phyloP scores from a whole-genome alignment of 805 yeast genomes.

The Grigorovia transvaalensis region DNA sequence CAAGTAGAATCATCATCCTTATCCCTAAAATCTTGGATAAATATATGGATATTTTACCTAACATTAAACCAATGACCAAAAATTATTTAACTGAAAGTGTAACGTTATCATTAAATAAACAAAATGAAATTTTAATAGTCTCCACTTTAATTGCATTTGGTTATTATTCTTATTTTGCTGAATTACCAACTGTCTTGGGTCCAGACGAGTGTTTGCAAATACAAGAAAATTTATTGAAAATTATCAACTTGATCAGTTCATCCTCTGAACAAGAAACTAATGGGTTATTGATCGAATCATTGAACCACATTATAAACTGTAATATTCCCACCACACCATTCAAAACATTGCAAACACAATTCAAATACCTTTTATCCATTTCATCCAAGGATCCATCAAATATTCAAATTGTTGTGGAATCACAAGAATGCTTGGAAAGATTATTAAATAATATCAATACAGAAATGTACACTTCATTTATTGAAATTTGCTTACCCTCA shows the following conservation, averaged over 20 bases:
- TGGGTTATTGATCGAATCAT: slow-evolving; percentile 58
- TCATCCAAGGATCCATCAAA: slow-evolving; percentile 70
- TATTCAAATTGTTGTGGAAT: slow-evolving; percentile 53
- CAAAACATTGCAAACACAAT: slow-evolving; percentile 26
- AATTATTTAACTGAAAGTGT: slow-evolving; percentile 18
- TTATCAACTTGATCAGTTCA: slow-evolving; percentile 38
- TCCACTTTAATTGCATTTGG: slow-evolving; percentile 41
- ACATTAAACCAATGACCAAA: slow-evolving; percentile 26
- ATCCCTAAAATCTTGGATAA: slow-evolving; percentile 50
- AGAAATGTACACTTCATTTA: slow-evolving; percentile 36
- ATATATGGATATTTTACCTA: slow-evolving; percentile 31
- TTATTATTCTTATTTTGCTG: slow-evolving; percentile 36
- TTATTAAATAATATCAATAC: slow-evolving; percentile 40
- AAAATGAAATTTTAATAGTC: slow-evolving; percentile 12
- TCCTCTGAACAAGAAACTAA: slow-evolving; percentile 76
- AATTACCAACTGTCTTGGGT: slow-evolving; percentile 21
- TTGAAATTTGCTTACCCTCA: slow-evolving; percentile 44
- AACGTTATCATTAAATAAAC: slow-evolving; percentile 16
- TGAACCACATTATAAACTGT: slow-evolving; percentile 41
- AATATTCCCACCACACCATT: slow-evolving; percentile 12
- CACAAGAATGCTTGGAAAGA: slow-evolving; percentile 57
- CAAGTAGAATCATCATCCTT: slow-evolving; percentile 39
- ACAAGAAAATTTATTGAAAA: slow-evolving; percentile 22
- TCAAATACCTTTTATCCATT: slow-evolving; percentile 49
- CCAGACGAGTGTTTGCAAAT: slow-evolving; percentile 9